Evolutionary conservation across 495 filamentous ascomycete genomes (phyloP), one percentile per base, ranked within the genome.

Genomic region (Ramalina peruviana): DNA sequence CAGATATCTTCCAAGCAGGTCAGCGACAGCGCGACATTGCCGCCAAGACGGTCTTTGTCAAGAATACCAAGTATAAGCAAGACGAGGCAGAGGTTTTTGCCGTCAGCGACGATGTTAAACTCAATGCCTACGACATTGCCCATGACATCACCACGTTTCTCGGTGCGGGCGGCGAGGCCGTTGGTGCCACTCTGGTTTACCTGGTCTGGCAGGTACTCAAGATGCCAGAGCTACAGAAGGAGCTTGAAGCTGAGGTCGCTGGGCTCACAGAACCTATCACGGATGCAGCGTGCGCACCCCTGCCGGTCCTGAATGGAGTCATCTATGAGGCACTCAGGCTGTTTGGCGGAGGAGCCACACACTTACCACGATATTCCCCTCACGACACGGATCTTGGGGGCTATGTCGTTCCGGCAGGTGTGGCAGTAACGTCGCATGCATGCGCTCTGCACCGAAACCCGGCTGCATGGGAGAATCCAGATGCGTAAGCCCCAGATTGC

Each of bases 161-260:
- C 9, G 38, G 40, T 15, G 51, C 51, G 16, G 51, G 51, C 9
- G 44, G 40, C 36, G 51, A 54, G 16, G 6, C 51, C 19, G 40
- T 44, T 3, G 51, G 45, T 17, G 46, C 42, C 1, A 23, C 51
- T 20, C 40, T 54, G 16, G 42, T 46, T 16, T 54, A 36, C 38
- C 19, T 54, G 38, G 49, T 54, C 17, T 54, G 51, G 51, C 33
- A 39, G n/a, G 27, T 54, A 17, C 26, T 54, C 16, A 12, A 19
- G 30, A 43, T 43, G 36, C 51, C 51, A n/a, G 51, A 54, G 13
- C 21, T 54, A 21, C 51, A 54, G 40, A 54, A 44, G 25, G 30
- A 54, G 37, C 45, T 54, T 16, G 51, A 54, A 26, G 45, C 37
- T 1, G 51, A 54, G 25, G 51, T 54, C 4, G 49, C 49, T 11